Evolutionary conservation across 371 early-diverging fungal species (phyloP).

Genomic region (Circinella minor): DNA sequence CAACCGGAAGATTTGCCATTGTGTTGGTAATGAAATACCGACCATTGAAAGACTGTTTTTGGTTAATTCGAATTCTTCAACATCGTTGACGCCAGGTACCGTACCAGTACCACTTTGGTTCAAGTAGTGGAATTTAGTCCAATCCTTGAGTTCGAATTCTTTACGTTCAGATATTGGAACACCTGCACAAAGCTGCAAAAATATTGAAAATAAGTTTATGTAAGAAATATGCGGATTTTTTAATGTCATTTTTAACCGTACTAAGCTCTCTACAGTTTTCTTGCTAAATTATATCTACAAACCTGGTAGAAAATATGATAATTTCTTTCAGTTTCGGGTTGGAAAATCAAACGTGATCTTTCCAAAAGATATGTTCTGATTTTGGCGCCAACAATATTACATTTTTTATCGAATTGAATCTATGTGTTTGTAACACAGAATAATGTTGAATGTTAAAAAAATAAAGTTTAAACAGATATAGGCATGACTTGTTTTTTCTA

Average conservation of each 20-base stretch:
- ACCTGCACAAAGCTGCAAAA: constrained; percentile 80
- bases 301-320: constrained; percentile 99
- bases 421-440: neutral
- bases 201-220: neutral
- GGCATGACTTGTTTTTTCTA: neutral
- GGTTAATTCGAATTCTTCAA: constrained; percentile 87
- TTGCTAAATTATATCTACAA: too few species aligned
- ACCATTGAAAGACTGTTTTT: constrained; percentile 84
- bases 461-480: too few species aligned
- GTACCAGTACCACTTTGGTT: constrained; percentile 84
- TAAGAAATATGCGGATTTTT: too few species aligned
- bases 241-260: too few species aligned
- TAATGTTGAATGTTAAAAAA: neutral
- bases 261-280: too few species aligned
- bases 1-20: constrained; percentile 89
- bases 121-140: constrained; percentile 84
- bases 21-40: constrained; percentile 83
- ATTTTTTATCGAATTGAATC: constrained; percentile 81
- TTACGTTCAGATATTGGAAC: constrained; percentile 82
- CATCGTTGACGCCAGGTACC: constrained; percentile 91
- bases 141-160: constrained; percentile 75
- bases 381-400: constrained; percentile 91
- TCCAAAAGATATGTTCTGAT: constrained; percentile 99
- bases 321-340: constrained; percentile 93
- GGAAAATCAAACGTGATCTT: constrained; percentile 95